A percentile compares a stretch with the other conserved stretches of the same genome.
These are phyloP conservation scores for Pilobolus umbonatus DNA, from an alignment of 192 early-diverging fungal genomes.

Conservation along the genomic window DNA sequence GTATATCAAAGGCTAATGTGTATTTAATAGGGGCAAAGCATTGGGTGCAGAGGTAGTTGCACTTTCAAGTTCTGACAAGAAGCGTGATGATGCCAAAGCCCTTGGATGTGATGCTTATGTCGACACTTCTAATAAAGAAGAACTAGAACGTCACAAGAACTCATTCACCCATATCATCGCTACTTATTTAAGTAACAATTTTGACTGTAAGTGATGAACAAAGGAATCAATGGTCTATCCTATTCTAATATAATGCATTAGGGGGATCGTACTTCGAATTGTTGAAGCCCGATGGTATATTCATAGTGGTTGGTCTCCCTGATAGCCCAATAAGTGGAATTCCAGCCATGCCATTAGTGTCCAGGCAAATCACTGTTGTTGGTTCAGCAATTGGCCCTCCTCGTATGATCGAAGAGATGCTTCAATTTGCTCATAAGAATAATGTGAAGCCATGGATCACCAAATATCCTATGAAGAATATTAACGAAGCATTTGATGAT, in stretches of 20 bases:
- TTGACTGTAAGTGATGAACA: not conserved
- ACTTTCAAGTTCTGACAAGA: constrained; percentile 49
- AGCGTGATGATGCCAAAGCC: constrained; percentile 50
- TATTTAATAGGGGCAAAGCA: constrained; percentile 32
- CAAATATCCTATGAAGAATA: constrained; percentile 51
- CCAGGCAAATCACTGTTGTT: constrained; percentile 36
- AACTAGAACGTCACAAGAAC: constrained; percentile 1
- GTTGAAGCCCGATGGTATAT: constrained; percentile 38
- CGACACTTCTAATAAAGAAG: constrained; percentile 10
- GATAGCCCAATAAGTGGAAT: constrained; percentile 24
- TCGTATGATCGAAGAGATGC: constrained; percentile 49
- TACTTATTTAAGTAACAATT: constrained; percentile 5
- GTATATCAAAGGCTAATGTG: too few relatives aligned
- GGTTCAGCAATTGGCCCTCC: constrained; percentile 56
- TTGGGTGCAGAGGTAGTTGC: constrained; percentile 47
- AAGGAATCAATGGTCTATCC: not conserved
- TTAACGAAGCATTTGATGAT: constrained; percentile 56
- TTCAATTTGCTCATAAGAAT: constrained; percentile 54
- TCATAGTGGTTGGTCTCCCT: constrained; percentile 63
- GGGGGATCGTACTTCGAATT: constrained; percentile 9
- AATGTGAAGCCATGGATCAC: constrained; percentile 53
- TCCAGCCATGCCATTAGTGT: not conserved
- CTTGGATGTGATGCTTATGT: constrained; percentile 49
- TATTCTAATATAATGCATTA: not conserved
- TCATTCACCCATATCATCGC: constrained; percentile 26